phyloP scores from a whole-genome alignment of 1,284 basidiomycete species.

The Lignosus rhinocerotis region DNA sequence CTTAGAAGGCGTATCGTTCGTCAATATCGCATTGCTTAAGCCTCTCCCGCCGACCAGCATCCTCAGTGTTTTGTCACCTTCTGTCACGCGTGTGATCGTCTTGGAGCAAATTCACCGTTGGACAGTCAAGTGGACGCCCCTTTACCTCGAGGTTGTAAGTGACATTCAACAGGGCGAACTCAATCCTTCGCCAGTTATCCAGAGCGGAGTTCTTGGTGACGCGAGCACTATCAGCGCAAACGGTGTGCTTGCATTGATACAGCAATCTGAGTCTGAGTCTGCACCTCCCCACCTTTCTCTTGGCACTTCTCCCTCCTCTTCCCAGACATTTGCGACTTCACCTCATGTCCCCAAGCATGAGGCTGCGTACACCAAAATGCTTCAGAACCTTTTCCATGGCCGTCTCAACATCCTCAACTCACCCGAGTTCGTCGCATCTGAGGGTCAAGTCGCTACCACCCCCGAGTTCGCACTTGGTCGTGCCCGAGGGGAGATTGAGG shows the following conservation, averaged over 20 bases:
- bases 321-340: slow-evolving; percentile 26
- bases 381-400: slow-evolving; percentile 81
- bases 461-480: slow-evolving; percentile 95
- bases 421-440: slow-evolving; percentile 67
- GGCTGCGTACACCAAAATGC: slow-evolving; percentile 87
- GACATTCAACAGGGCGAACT: slow-evolving; percentile 67
- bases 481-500: slow-evolving; percentile 79
- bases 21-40: slow-evolving; percentile 72
- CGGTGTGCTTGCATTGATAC: slow-evolving; percentile 52
- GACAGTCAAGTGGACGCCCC: slow-evolving; percentile 85
- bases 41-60: slow-evolving; percentile 75
- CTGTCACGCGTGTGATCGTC: slow-evolving; percentile 75
- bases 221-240: slow-evolving; percentile 41
- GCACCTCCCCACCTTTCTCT: slow-evolving; percentile 48
- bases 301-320: slow-evolving; percentile 35
- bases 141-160: slow-evolving; percentile 82
- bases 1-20: slow-evolving; percentile 63
- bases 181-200: slow-evolving; percentile 52
- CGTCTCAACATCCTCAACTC: slow-evolving; percentile 87
- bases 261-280: slow-evolving; percentile 37
- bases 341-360: slow-evolving; percentile 87
- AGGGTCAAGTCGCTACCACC: slow-evolving; percentile 76
- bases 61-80: slow-evolving; percentile 62
- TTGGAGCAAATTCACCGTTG: slow-evolving; percentile 80
- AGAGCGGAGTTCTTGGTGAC: slow-evolving; percentile 63